These are phyloP conservation scores for Citrullus colocynthis DNA, from an alignment of 306 rosid genomes.

Conservation along the genomic window DNA sequence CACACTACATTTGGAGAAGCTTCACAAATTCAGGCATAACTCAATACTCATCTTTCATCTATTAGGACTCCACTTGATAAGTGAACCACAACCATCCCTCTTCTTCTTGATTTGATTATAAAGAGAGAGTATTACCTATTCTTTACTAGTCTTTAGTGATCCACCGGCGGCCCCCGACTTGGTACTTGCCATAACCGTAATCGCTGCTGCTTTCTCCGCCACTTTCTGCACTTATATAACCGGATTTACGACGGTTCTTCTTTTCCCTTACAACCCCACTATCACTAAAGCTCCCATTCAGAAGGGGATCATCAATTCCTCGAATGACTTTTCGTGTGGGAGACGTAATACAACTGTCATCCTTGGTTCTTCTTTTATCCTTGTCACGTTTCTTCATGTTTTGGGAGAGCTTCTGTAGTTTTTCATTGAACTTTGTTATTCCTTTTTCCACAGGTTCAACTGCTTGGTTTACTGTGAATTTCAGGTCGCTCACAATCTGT, in stretches of 20 bases:
- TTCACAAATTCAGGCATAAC: not conserved
- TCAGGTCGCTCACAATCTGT: constrained; percentile 88
- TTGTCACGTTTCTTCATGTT: constrained; percentile 82
- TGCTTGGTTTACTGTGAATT: constrained; percentile 89
- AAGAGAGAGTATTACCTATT: not conserved
- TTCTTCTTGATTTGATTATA: constrained; percentile 1
- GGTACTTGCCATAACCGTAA: constrained; percentile 61
- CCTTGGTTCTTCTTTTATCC: constrained; percentile 69
- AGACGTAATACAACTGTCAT: constrained; percentile 62
- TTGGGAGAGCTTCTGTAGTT: constrained; percentile 62
- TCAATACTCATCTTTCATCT: not conserved
- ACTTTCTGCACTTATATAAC: constrained; percentile 71
- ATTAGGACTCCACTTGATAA: not conserved
- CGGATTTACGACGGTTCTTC: constrained; percentile 77
- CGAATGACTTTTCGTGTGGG: constrained; percentile 64
- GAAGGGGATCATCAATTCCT: constrained; percentile 90
- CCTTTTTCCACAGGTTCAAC: constrained; percentile 97
- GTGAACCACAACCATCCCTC: not conserved
- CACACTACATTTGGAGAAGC: not conserved
- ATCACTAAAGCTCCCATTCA: constrained; percentile 79
- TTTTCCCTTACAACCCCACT: constrained; percentile 54
- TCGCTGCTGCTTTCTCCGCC: constrained; percentile 97
- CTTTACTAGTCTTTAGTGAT: constrained; percentile 62
- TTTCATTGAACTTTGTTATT: constrained; percentile 66
- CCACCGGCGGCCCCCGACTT: constrained; percentile 82